These are phyloP conservation scores for Penicillium frequentans DNA, from an alignment of 2,329 filamentous ascomycete species.

Conservation along the genomic window DNA sequence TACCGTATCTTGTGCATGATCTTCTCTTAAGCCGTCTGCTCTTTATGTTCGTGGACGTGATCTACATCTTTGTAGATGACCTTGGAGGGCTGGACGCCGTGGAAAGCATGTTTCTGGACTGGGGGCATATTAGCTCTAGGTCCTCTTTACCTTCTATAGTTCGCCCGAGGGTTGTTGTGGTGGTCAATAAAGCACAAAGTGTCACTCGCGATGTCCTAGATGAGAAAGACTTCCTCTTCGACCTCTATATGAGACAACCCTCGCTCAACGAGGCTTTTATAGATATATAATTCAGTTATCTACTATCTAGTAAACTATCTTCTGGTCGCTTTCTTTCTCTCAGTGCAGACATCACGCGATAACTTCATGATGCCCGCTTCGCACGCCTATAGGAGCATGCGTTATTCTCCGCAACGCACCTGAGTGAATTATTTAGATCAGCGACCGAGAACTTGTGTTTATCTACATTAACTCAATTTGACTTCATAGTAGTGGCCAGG, in stretches of 20 bases:
- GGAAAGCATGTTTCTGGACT: no score
- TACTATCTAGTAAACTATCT: not conserved
- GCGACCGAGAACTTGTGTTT: not conserved
- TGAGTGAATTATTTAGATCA: not conserved
- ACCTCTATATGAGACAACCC: slow-evolving; percentile 2
- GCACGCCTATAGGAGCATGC: not conserved
- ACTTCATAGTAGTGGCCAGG: not conserved
- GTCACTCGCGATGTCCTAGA: not conserved
- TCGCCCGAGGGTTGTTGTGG: no score
- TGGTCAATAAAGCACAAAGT: no score
- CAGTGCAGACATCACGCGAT: not conserved
- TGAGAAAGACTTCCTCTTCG: not conserved
- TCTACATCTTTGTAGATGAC: no score
- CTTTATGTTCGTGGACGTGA: no score
- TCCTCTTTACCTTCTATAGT: no score
- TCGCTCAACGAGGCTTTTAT: not conserved
- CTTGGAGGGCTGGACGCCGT: no score
- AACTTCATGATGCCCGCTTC: not conserved
- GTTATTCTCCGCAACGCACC: not conserved
- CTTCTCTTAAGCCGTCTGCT: no score
- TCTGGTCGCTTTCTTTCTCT: not conserved
- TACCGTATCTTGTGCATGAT: no score
- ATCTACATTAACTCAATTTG: not conserved
- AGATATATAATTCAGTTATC: not conserved
- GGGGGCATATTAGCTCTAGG: no score